A percentile compares a stretch with the other conserved stretches of the same genome.
Conservation (phyloP, 1,284 basidiomycete species). For the Ustilago xerochloae region DNA sequence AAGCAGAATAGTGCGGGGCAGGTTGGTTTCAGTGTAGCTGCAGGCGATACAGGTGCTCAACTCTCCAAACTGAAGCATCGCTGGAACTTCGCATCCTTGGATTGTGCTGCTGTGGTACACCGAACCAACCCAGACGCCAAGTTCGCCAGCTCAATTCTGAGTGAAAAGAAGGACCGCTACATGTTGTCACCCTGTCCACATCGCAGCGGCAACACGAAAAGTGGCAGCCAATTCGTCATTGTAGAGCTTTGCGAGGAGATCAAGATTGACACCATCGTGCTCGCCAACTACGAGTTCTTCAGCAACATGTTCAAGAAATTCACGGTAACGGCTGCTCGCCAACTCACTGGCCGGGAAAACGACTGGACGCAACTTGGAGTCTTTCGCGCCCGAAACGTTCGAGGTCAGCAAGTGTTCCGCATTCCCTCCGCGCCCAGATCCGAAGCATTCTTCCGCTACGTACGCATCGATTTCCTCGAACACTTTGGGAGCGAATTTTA, state of each 20-base stretch:
- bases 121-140: constrained; percentile 83
- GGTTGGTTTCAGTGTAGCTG: constrained; percentile 23
- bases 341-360: constrained; percentile 77
- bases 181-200: constrained; percentile 91
- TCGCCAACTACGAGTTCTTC: constrained; percentile 98
- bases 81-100: constrained; percentile 92
- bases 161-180: constrained; percentile 90
- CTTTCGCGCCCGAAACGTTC: constrained; percentile 86
- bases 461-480: constrained; percentile 92
- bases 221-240: constrained; percentile 79
- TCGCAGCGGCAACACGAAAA: constrained; percentile 12
- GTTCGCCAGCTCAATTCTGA: constrained; percentile 84
- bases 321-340: constrained; percentile 83
- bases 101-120: constrained; percentile 93
- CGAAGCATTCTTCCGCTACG: constrained; percentile 74
- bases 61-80: constrained; percentile 62
- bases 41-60: constrained; percentile 42
- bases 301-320: constrained; percentile 95
- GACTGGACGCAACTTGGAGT: constrained; percentile 74
- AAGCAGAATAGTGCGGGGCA: background rate
- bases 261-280: constrained; percentile 90
- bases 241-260: constrained; percentile 98
- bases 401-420: constrained; percentile 80
- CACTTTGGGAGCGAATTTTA: constrained; percentile 96
- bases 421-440: constrained; percentile 43